Percentiles rank a stretch among this genome's conserved stretches.
Evolutionary conservation across 1,284 basidiomycete genomes (phyloP).

Genomic region (Singerocomus rubriflavus): DNA sequence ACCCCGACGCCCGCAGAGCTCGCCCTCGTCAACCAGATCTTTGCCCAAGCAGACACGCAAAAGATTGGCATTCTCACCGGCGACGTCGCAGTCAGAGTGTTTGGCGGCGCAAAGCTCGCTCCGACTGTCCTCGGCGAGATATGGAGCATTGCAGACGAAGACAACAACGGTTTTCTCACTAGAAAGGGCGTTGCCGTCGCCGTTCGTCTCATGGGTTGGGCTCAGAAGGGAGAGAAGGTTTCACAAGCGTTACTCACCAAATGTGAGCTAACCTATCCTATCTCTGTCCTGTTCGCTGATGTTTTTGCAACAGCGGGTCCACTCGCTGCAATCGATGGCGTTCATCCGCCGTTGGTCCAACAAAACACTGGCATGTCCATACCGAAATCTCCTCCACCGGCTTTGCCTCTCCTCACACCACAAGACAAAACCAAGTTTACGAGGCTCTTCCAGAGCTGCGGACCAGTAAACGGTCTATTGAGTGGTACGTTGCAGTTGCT

Average conservation of each 20-base stretch:
- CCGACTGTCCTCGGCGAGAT: slow-evolving; percentile 87
- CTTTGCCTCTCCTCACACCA: slow-evolving; percentile 64
- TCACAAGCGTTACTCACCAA: slow-evolving; percentile 59
- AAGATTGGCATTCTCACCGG: slow-evolving; percentile 83
- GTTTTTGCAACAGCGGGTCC: slow-evolving; percentile 64
- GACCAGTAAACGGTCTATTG: slow-evolving; percentile 75
- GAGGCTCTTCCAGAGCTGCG: slow-evolving; percentile 71
- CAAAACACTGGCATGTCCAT: slow-evolving; percentile 52
- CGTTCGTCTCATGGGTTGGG: slow-evolving; percentile 87
- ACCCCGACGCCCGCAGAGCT: slow-evolving; percentile 64
- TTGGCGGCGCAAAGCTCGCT: slow-evolving; percentile 74
- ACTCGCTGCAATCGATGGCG: slow-evolving; percentile 75
- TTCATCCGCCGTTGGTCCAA: slow-evolving; percentile 43
- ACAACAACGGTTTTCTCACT: slow-evolving; percentile 90
- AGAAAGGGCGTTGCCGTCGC: slow-evolving; percentile 84
- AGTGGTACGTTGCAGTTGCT: slow-evolving; percentile 47
- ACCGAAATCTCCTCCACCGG: slow-evolving; percentile 59
- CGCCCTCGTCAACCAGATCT: slow-evolving; percentile 67
- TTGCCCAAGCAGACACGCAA: slow-evolving; percentile 65
- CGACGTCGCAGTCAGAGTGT: slow-evolving; percentile 79
- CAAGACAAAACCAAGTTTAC: slow-evolving; percentile 85
- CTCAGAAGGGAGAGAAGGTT: slow-evolving; percentile 82
- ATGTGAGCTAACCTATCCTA: slow-evolving; percentile 46
- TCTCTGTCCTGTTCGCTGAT: slow-evolving; percentile 13
- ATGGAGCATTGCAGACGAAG: slow-evolving; percentile 90